A percentile compares a stretch with the other conserved stretches of the same genome.
These are phyloP conservation scores for Phaeotremella skinneri DNA, from an alignment of 768 basidiomycete genomes.

Conservation along the genomic window DNA sequence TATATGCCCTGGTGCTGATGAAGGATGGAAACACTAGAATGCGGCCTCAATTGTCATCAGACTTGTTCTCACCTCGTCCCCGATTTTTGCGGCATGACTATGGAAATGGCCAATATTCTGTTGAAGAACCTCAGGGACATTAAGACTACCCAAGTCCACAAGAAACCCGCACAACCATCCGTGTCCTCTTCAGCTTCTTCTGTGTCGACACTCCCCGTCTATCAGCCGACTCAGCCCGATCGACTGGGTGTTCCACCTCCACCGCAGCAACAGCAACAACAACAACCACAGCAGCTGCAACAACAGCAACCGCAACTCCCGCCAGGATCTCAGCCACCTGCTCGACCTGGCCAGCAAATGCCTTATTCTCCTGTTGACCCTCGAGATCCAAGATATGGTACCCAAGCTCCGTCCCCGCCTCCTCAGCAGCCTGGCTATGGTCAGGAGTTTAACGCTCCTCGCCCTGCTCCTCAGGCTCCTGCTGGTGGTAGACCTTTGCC, in stretches of 20 bases:
- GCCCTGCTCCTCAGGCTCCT: slow-evolving; percentile 15
- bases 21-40: slow-evolving; percentile 57
- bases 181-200: slow-evolving; percentile 37
- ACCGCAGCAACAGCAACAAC: slow-evolving; percentile 18
- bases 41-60: slow-evolving; percentile 93
- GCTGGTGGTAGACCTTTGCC: slow-evolving; percentile 34
- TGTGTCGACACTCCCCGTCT: slow-evolving; percentile 31
- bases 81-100: slow-evolving; percentile 99
- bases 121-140: slow-evolving; percentile 88
- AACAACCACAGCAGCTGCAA: slow-evolving; percentile 50
- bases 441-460: slow-evolving; percentile 4
- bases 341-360: slow-evolving; percentile 2
- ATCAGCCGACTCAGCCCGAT: slow-evolving; percentile 14
- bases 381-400: slow-evolving; percentile 23
- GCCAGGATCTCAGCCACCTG: slow-evolving; percentile 5
- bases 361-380: not conserved
- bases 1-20: not conserved
- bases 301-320: slow-evolving; percentile 50
- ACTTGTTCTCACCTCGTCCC: slow-evolving; percentile 97
- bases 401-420: slow-evolving; percentile 25
- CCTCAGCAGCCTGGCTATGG: slow-evolving; percentile 28
- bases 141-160: slow-evolving; percentile 58
- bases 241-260: slow-evolving; percentile 11
- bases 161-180: slow-evolving; percentile 39
- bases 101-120: slow-evolving; percentile 95